Conservation (phyloP, 352 stramenopile genomes). For the Labyrinthula sp. region DNA sequence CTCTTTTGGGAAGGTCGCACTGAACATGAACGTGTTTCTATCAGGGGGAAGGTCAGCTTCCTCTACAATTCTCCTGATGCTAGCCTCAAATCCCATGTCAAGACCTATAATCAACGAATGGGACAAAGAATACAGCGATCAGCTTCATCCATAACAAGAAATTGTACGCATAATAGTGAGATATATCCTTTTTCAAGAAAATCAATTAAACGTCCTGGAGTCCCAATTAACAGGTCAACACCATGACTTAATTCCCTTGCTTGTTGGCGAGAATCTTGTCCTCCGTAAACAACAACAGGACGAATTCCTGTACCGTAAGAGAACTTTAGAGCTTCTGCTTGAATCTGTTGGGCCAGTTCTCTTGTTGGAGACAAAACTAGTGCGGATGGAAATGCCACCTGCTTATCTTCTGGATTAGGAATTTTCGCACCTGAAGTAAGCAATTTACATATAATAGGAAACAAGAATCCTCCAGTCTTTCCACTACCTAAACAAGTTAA, state of each 20-base stretch:
- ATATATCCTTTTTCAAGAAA: conserved; percentile 77
- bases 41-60: conserved; percentile 83
- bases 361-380: conserved; percentile 77
- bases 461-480: conserved; percentile 84
- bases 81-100: conserved; percentile 97
- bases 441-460: conserved; percentile 86
- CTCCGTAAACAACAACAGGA: conserved; percentile 79
- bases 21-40: conserved; percentile 98
- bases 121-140: too few relatives aligned
- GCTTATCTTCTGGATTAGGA: conserved; percentile 40
- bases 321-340: conserved; percentile 79
- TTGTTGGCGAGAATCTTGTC: conserved; percentile 63
- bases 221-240: conserved; percentile 88
- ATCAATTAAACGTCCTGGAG: conserved; percentile 84
- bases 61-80: conserved; percentile 95
- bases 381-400: conserved; percentile 64
- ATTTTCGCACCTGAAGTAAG: conserved; percentile 55
- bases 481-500: conserved; percentile 46
- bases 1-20: conserved; percentile 89
- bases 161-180: conserved; percentile 61
- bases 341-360: conserved; percentile 81
- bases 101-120: too few relatives aligned
- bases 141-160: conserved; percentile 90
- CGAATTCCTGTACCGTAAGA: conserved; percentile 79
- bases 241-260: conserved; percentile 52